These are phyloP conservation scores for Rhizoclosmatium globosum DNA, from an alignment of 192 early-diverging fungal genomes.

Conservation along the genomic window DNA sequence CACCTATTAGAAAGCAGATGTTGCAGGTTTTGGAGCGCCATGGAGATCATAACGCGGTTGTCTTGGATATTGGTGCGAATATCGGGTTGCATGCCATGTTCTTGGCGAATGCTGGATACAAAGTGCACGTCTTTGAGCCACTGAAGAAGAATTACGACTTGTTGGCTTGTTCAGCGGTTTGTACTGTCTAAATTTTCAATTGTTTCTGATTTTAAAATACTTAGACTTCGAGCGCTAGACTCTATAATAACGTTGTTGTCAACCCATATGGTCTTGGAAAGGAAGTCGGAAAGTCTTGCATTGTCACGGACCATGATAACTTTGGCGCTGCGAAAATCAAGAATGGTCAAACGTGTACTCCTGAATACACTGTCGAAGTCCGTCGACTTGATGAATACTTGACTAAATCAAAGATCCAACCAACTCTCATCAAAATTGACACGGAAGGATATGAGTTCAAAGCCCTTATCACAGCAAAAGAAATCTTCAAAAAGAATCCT, in stretches of 20 bases:
- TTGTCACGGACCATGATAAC: not conserved
- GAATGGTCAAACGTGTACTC: not conserved
- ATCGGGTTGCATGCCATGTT: not conserved
- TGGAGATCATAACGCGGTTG: not conserved
- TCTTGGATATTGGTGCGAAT: not conserved
- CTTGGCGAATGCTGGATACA: no score
- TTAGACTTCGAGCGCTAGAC: no score
- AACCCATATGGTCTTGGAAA: conserved; percentile 3
- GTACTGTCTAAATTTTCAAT: no score
- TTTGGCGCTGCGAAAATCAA: not conserved
- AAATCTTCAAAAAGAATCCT: not conserved
- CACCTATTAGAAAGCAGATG: no score
- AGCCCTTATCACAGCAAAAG: not conserved
- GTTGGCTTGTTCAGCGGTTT: no score
- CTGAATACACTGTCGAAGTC: not conserved
- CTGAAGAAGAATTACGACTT: not conserved
- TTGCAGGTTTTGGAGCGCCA: no score
- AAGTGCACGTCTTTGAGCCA: no score
- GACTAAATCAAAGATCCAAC: not conserved
- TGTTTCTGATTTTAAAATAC: no score
- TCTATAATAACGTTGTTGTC: not conserved
- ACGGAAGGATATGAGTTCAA: conserved; percentile 3
- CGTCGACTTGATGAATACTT: conserved; percentile 6
- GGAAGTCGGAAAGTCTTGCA: not conserved
- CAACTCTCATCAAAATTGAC: conserved; percentile 14